Evolutionary conservation across 2,329 filamentous ascomycete species (phyloP).

Genomic region (Aspergillus japonicus): DNA sequence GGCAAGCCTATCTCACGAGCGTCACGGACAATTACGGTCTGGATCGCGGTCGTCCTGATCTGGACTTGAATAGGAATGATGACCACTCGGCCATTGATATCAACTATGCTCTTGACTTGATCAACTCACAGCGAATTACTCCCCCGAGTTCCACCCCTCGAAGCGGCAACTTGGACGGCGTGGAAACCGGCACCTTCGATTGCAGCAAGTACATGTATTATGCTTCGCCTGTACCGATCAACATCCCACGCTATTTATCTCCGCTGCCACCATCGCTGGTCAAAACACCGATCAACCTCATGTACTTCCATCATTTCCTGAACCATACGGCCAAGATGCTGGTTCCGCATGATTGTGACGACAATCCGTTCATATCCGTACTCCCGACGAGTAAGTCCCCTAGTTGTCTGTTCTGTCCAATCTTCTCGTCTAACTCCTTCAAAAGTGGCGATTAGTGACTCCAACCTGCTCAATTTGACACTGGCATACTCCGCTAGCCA

Average conservation of each 20-base stretch:
- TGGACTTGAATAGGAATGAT: constrained; percentile 69
- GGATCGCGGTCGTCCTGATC: constrained; percentile 68
- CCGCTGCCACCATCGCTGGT: constrained; percentile 58
- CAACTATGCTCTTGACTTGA: constrained; percentile 40
- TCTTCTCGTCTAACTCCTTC: constrained; percentile 42
- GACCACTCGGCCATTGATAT: constrained; percentile 65
- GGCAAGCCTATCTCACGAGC: constrained; percentile 33
- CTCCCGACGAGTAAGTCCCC: constrained; percentile 58
- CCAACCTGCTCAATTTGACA: constrained; percentile 70
- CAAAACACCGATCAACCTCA: constrained; percentile 76
- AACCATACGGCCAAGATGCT: constrained; percentile 74
- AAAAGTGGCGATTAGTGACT: constrained; percentile 45
- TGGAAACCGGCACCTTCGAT: constrained; percentile 36
- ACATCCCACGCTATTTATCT: constrained; percentile 57
- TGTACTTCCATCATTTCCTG: constrained; percentile 72
- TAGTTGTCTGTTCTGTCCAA: background rate
- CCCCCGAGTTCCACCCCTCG: constrained; percentile 7
- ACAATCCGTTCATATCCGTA: constrained; percentile 61
- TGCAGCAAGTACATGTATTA: constrained; percentile 68
- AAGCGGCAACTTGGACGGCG: constrained; percentile 3
- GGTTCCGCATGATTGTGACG: constrained; percentile 61
- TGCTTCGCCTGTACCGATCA: constrained; percentile 64
- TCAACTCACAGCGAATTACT: constrained; percentile 19
- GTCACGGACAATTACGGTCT: constrained; percentile 61
- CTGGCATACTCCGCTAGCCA: constrained; percentile 84